These are phyloP conservation scores for Prunus kanzakura DNA, from an alignment of 306 rosid genomes.

Conservation along the genomic window DNA sequence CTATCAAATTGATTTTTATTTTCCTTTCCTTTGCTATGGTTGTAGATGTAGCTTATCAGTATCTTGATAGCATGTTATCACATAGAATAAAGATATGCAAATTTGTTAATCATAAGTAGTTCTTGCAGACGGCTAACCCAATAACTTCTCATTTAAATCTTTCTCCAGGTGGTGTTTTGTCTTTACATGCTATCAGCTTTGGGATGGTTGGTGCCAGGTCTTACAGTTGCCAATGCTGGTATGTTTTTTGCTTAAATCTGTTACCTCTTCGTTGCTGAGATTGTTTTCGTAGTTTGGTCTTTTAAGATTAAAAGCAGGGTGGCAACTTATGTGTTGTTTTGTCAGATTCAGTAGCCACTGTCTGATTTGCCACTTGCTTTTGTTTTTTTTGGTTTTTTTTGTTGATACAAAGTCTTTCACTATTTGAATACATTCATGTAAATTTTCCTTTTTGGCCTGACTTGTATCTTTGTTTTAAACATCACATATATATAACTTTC, in stretches of 20 bases:
- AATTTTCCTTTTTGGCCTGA: not conserved
- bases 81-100: too few species aligned
- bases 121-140: not conserved
- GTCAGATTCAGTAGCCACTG: not conserved
- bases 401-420: too few species aligned
- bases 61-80: not conserved
- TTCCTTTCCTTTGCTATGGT: not conserved
- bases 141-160: constrained; percentile 3
- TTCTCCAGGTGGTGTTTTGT: constrained; percentile 57
- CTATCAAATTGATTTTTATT: not conserved
- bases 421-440: not conserved
- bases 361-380: not conserved
- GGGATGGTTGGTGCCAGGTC: constrained; percentile 77
- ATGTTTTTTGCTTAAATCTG: constrained; percentile 18
- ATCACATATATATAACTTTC: not conserved
- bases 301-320: not conserved
- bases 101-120: too few species aligned
- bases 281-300: not conserved
- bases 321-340: not conserved
- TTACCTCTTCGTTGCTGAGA: not conserved
- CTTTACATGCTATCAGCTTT: constrained; percentile 70
- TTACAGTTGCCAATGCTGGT: constrained; percentile 86
- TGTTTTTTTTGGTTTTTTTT: not conserved
- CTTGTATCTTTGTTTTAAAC: not conserved
- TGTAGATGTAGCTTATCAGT: not conserved